Base-by-base conservation (phyloP, 371 early-diverging fungal species). In the Chytridiales sp. region DNA sequence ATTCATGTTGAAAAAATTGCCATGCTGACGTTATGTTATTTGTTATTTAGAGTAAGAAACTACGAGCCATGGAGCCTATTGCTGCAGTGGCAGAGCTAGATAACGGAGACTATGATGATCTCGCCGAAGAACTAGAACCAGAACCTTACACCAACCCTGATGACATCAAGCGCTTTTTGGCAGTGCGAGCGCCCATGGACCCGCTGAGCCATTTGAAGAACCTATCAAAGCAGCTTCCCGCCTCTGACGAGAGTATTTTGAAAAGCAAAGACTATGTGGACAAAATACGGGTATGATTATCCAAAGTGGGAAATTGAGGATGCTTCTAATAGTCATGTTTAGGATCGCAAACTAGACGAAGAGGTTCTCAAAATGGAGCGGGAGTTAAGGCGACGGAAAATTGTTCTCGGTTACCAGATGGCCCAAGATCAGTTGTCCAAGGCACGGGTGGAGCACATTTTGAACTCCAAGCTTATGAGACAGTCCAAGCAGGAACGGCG, bases 401-500 rank as follows among this genome's bases (percentile, higher is more conserved):
- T 67, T 15, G 39, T 79, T 13, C 56, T 81, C 24, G 69, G 61
- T 8, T 67, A 77, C 26, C 72, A 77, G 51, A 49, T 68, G 21
- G 66, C 64, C 22, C 68, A 77, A 46, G 76, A 79, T 38, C 72
- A 68, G 36, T 51, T 61, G 38, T 71, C 77, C 39, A 61, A 53
- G 34, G 43, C 64, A 17, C 66, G 69, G 19, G 42, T 75, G 38
- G 78, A 81, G 44, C 65, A 75, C 19, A 44, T 74, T 13, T 59
- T 77, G 22, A 53, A 73, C 0, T 35, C 72, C 9, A 77, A 73
- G 44, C 67, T 81, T 9, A 59, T 74, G 66, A 56, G 78, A 13
- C 75, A 77, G 53, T 79, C 81, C 9, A 81, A 79, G 68, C 81
- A 81, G 55, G 81, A 81, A 56, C 59, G 79, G 19, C 58, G 81